Conservation (phyloP, 2,329 filamentous ascomycete genomes). For the Microascus cirrosus region DNA sequence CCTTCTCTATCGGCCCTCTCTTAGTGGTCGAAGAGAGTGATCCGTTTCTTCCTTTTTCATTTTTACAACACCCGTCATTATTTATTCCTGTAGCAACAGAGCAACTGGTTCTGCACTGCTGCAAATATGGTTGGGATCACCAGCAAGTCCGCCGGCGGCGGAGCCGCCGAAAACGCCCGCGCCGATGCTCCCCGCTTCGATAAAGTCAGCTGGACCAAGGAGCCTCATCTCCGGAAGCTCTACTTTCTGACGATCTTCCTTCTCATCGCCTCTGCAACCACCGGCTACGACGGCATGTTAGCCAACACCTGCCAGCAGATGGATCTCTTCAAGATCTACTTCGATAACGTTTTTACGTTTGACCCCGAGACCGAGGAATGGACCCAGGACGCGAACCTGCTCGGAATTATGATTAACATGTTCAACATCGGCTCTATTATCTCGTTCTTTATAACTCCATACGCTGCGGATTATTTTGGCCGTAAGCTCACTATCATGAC, state of each 20-base stretch:
- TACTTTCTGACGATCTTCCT: slow-evolving; percentile 42
- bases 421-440: slow-evolving; percentile 38
- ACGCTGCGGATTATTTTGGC: slow-evolving; percentile 30
- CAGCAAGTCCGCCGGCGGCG: neutral
- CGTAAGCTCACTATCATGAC: slow-evolving; percentile 29
- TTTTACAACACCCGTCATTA: too few relatives aligned
- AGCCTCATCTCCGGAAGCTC: slow-evolving; percentile 44
- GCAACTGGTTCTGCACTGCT: too few relatives aligned
- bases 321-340: slow-evolving; percentile 38
- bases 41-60: too few relatives aligned
- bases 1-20: too few relatives aligned
- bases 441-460: slow-evolving; percentile 33
- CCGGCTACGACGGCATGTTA: slow-evolving; percentile 50
- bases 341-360: slow-evolving; percentile 13
- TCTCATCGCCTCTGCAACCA: slow-evolving; percentile 49
- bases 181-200: slow-evolving; percentile 37
- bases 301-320: slow-evolving; percentile 50
- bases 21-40: too few relatives aligned
- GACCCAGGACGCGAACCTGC: slow-evolving; percentile 20
- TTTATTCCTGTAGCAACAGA: too few relatives aligned
- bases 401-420: slow-evolving; percentile 39
- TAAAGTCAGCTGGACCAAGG: slow-evolving; percentile 42
- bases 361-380: slow-evolving; percentile 4
- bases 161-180: neutral
- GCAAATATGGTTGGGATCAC: slow-evolving; percentile 1